These are phyloP conservation scores for Calocybe cyanea DNA, from an alignment of 768 basidiomycete genomes.

Conservation along the genomic window DNA sequence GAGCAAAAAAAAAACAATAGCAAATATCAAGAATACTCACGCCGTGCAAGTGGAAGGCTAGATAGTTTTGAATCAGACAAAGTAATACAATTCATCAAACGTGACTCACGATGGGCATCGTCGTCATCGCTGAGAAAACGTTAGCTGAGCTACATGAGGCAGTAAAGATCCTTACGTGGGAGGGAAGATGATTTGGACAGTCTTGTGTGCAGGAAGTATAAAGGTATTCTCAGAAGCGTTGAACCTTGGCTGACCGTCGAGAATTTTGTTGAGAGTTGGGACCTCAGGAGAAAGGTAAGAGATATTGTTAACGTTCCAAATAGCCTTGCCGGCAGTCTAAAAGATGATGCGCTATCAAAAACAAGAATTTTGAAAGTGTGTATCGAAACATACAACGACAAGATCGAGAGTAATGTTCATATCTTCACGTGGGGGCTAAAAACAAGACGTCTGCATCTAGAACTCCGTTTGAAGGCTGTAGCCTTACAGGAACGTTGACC, in stretches of 20 bases:
- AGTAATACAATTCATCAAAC: not conserved
- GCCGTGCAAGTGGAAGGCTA: conserved; percentile 29
- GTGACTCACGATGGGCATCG: conserved; percentile 23
- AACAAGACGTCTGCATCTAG: not conserved
- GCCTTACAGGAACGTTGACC: conserved; percentile 5
- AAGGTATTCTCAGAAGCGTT: conserved; percentile 34
- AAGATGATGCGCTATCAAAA: not conserved
- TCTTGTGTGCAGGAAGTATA: conserved; percentile 32
- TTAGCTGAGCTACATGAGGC: not conserved
- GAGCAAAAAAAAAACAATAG: not conserved
- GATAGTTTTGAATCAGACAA: conserved; percentile 2
- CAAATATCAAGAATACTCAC: conserved; percentile 10
- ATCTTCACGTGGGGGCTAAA: conserved; percentile 22
- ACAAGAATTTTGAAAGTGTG: too few relatives aligned
- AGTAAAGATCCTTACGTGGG: conserved; percentile 13
- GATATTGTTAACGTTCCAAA: conserved; percentile 31
- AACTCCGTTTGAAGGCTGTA: not conserved
- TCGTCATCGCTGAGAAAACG: conserved; percentile 19
- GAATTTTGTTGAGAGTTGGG: conserved; percentile 29
- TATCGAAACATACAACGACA: conserved; percentile 16
- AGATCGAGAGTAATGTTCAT: conserved; percentile 24
- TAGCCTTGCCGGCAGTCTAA: conserved; percentile 18
- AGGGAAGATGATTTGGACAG: conserved; percentile 36
- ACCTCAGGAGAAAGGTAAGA: conserved; percentile 25
- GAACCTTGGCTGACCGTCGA: conserved; percentile 35